Evolutionary conservation across 2,329 filamentous ascomycete genomes (phyloP).

Genomic region (Diatrype stigma): DNA sequence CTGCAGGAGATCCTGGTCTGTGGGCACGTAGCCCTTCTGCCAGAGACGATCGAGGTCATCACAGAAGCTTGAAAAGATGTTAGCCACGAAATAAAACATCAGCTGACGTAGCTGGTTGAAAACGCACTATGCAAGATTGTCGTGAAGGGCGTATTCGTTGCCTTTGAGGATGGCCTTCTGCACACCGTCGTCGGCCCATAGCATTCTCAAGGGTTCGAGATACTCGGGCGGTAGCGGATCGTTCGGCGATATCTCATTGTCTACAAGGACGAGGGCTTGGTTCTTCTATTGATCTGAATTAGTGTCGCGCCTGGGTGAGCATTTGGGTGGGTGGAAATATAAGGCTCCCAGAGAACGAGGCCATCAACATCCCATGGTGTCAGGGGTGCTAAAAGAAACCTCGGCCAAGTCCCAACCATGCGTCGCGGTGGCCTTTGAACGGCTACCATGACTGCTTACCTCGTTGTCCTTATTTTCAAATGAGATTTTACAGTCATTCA

Average conservation of each 20-base stretch:
- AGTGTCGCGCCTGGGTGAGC: constrained; percentile 1
- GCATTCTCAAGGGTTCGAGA: constrained; percentile 72
- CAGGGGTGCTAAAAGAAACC: background rate
- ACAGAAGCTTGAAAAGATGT: constrained; percentile 66
- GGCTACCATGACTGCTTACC: constrained; percentile 44
- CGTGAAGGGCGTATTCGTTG: constrained; percentile 94
- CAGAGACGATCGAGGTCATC: constrained; percentile 72
- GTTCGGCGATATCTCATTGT: constrained; percentile 77
- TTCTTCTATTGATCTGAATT: constrained; percentile 54
- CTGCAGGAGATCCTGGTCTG: constrained; percentile 90
- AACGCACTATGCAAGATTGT: constrained; percentile 88
- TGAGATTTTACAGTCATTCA: constrained; percentile 76
- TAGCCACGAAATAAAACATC: constrained; percentile 10
- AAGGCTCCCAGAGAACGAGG: background rate
- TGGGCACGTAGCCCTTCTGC: constrained; percentile 74
- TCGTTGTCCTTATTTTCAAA: constrained; percentile 78
- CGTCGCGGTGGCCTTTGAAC: constrained; percentile 1
- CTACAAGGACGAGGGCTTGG: constrained; percentile 71
- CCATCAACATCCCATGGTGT: background rate
- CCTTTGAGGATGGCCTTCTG: constrained; percentile 86
- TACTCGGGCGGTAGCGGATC: constrained; percentile 77
- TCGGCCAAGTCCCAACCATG: background rate
- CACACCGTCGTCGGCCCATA: constrained; percentile 83
- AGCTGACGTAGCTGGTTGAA: background rate
- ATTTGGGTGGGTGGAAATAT: background rate